phyloP scores from a whole-genome alignment of 2,329 filamentous ascomycete species.

The Botrytis squamosa region DNA sequence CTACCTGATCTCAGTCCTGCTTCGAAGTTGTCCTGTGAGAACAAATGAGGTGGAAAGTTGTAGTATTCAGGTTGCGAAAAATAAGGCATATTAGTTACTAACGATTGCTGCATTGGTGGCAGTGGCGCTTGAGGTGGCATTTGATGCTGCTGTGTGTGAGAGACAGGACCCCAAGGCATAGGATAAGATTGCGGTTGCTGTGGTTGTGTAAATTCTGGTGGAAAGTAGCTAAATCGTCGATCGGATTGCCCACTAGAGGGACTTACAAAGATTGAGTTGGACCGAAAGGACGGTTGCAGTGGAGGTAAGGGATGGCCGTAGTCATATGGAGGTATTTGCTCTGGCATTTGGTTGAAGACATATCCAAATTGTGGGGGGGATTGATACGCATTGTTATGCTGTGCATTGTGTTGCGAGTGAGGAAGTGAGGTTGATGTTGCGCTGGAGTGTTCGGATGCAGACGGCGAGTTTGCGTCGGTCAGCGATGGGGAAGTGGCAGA shows the following conservation, averaged over 20 bases:
- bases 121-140: constrained; percentile 23
- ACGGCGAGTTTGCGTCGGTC: constrained; percentile 48
- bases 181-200: constrained; percentile 35
- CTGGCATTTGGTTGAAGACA: constrained; percentile 56
- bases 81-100: constrained; percentile 34
- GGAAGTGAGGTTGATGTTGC: constrained; percentile 40
- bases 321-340: constrained; percentile 41
- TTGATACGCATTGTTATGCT: constrained; percentile 21
- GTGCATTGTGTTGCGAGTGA: constrained; percentile 42
- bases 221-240: constrained; percentile 62
- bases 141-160: constrained; percentile 23
- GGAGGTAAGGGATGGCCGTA: constrained; percentile 30
- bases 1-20: constrained; percentile 59
- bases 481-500: constrained; percentile 44
- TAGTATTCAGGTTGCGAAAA: constrained; percentile 36
- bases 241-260: constrained; percentile 54
- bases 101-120: constrained; percentile 24
- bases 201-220: constrained; percentile 49
- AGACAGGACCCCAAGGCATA: constrained; percentile 35
- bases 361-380: constrained; percentile 56
- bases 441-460: constrained; percentile 44
- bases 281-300: constrained; percentile 55
- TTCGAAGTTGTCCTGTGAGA: constrained; percentile 45
- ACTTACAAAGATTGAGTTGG: constrained; percentile 64
- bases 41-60: constrained; percentile 35